Conservation (phyloP, 257 asterid genomes). For the Petrea volubilis region DNA sequence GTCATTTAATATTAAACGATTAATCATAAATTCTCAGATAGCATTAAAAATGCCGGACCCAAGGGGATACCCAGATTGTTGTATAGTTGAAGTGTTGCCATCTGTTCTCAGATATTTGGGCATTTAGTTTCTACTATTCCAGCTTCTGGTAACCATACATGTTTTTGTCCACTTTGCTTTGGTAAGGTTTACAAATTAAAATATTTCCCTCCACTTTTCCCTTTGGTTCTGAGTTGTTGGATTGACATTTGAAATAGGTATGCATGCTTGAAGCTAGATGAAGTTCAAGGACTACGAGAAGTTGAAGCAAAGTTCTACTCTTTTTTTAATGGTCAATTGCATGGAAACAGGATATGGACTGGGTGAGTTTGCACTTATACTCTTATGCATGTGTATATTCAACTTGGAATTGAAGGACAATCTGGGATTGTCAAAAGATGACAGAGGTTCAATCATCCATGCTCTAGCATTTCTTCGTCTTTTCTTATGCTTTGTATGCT, state of each 20-base stretch:
- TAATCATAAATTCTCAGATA: background rate
- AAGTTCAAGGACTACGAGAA: constrained; percentile 69
- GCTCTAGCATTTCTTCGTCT: background rate
- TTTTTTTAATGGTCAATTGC: constrained; percentile 70
- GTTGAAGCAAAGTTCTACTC: constrained; percentile 66
- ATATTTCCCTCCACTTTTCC: background rate
- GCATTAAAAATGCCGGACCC: background rate
- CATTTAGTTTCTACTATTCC: background rate
- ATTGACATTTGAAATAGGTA: constrained; percentile 47
- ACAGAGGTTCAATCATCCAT: constrained; percentile 4
- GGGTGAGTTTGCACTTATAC: constrained; percentile 56
- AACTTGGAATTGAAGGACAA: constrained; percentile 4
- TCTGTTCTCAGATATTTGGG: background rate
- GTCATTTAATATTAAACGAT: background rate
- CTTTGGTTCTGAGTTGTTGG: constrained; percentile 16
- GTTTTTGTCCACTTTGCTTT: constrained; percentile 2
- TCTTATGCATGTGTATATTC: background rate
- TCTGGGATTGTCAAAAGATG: constrained; percentile 1
- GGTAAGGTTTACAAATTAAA: background rate
- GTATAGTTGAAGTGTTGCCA: constrained; percentile 3
- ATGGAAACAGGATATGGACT: constrained; percentile 76
- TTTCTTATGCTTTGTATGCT: constrained; percentile 26
- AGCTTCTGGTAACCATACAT: constrained; percentile 1
- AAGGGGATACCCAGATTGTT: background rate
- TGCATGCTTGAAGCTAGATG: constrained; percentile 56